phyloP scores from a whole-genome alignment of 768 basidiomycete species.

The Agaricus subrufescens region DNA sequence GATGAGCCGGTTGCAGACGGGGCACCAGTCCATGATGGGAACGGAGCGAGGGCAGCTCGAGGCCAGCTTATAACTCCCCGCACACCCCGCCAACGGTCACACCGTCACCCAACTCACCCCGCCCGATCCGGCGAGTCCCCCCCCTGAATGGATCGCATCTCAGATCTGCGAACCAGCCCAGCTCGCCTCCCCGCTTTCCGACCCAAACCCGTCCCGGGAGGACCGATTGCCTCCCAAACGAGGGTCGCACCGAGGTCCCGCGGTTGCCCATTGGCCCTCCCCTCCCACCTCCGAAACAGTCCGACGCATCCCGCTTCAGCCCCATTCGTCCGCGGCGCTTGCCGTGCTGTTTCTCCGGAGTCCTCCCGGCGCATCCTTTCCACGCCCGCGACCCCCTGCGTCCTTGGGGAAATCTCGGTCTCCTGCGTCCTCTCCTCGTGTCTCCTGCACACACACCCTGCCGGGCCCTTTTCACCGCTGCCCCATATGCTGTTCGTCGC shows the following conservation, averaged over 20 bases:
- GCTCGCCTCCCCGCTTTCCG: neutral
- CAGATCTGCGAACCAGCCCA: conserved; percentile 1
- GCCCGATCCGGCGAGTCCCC: conserved; percentile 7
- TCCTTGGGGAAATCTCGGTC: conserved; percentile 6
- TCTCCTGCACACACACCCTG: neutral
- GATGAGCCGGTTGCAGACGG: conserved; percentile 73
- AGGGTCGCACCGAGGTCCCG: conserved; percentile 19
- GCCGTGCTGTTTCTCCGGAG: conserved; percentile 10
- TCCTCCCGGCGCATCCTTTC: conserved; percentile 5
- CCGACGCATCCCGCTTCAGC: neutral
- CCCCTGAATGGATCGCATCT: conserved; percentile 11
- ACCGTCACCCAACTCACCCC: conserved; percentile 4
- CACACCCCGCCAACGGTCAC: neutral
- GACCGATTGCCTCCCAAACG: conserved; percentile 4
- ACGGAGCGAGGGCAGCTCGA: neutral
- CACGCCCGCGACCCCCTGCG: neutral
- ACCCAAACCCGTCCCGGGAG: neutral
- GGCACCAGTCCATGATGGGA: conserved; percentile 60
- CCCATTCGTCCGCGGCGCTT: conserved; percentile 5
- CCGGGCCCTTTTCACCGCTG: too few relatives aligned
- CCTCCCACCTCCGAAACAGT: conserved; percentile 5
- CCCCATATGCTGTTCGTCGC: too few relatives aligned
- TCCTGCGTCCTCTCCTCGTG: neutral
- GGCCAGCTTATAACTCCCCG: neutral
- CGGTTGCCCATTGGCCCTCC: conserved; percentile 16